A percentile compares a stretch with the other conserved stretches of the same genome.
Evolutionary conservation across 805 yeast species (phyloP).

Genomic region (Cyberlindnera sargentensis): DNA sequence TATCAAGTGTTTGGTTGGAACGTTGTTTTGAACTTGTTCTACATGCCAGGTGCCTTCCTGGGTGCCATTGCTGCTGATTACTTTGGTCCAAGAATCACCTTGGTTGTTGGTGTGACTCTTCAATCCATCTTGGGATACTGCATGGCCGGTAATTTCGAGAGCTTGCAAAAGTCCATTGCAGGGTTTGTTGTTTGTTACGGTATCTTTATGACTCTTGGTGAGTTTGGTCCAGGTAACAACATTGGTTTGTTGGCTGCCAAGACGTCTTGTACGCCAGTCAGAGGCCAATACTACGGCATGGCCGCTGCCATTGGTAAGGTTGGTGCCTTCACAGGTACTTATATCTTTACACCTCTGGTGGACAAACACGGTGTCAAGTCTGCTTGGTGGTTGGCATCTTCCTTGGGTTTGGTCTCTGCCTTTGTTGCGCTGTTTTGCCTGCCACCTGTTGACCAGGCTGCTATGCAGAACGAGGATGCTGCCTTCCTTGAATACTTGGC

Average conservation of each 20-base stretch:
- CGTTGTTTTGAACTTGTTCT: constrained; percentile 79
- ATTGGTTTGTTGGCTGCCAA: constrained; percentile 84
- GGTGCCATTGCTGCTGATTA: constrained; percentile 87
- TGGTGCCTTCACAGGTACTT: constrained; percentile 90
- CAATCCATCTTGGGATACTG: constrained; percentile 79
- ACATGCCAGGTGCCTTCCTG: constrained; percentile 81
- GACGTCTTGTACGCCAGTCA: constrained; percentile 76
- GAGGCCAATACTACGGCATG: constrained; percentile 87
- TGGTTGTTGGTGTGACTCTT: constrained; percentile 55
- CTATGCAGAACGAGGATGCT: constrained; percentile 71
- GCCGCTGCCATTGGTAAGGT: constrained; percentile 90
- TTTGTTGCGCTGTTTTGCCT: constrained; percentile 59
- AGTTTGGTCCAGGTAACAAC: constrained; percentile 92
- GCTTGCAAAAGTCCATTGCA: constrained; percentile 54
- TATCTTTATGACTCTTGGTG: constrained; percentile 81
- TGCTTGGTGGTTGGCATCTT: constrained; percentile 78
- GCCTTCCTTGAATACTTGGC: constrained; percentile 61
- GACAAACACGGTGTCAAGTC: constrained; percentile 60
- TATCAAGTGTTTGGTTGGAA: constrained; percentile 88
- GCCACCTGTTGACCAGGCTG: constrained; percentile 80
- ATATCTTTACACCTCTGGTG: constrained; percentile 78
- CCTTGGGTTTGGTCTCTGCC: constrained; percentile 69
- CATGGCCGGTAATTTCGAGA: constrained; percentile 66
- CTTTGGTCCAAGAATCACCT: constrained; percentile 83
- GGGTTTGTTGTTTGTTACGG: constrained; percentile 85